A percentile compares a stretch with the other conserved stretches of the same genome.
Evolutionary conservation across 2,329 filamentous ascomycete genomes (phyloP).

Genomic region (Cordyceps cateniannulata): DNA sequence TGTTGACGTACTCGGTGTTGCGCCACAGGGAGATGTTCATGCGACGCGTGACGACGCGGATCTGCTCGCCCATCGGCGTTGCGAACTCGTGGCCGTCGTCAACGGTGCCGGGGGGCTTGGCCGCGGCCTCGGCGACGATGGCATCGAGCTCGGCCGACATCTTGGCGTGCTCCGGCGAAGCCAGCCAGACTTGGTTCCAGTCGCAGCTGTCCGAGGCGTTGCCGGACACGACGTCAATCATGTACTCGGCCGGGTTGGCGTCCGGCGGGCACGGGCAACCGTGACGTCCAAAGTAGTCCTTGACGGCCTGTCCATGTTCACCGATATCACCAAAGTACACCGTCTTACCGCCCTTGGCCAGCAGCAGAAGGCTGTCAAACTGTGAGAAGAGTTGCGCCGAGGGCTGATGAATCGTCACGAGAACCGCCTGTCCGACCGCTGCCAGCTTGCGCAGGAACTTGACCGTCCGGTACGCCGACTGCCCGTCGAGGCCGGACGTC

Average conservation of each 20-base stretch:
- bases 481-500: constrained; percentile 60
- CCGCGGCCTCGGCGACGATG: constrained; percentile 50
- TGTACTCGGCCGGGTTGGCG: constrained; percentile 70
- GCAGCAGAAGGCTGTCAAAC: constrained; percentile 59
- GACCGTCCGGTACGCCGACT: constrained; percentile 59
- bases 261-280: constrained; percentile 56
- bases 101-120: constrained; percentile 32
- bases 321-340: constrained; percentile 64
- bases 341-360: constrained; percentile 58
- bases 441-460: constrained; percentile 62
- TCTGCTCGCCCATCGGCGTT: constrained; percentile 56
- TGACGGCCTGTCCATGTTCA: constrained; percentile 45
- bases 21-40: constrained; percentile 57
- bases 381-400: constrained; percentile 59
- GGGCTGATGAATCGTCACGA: constrained; percentile 67
- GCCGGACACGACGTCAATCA: constrained; percentile 56
- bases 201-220: constrained; percentile 37
- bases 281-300: constrained; percentile 59
- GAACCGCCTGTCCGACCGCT: constrained; percentile 58
- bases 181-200: constrained; percentile 65
- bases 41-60: constrained; percentile 57
- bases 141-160: constrained; percentile 56
- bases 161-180: constrained; percentile 52
- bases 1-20: constrained; percentile 60
- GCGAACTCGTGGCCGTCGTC: constrained; percentile 64